Percentiles rank a stretch among this genome's conserved stretches.
Evolutionary conservation across 371 early-diverging fungal species (phyloP).

Genomic region (Mortierella sp.): DNA sequence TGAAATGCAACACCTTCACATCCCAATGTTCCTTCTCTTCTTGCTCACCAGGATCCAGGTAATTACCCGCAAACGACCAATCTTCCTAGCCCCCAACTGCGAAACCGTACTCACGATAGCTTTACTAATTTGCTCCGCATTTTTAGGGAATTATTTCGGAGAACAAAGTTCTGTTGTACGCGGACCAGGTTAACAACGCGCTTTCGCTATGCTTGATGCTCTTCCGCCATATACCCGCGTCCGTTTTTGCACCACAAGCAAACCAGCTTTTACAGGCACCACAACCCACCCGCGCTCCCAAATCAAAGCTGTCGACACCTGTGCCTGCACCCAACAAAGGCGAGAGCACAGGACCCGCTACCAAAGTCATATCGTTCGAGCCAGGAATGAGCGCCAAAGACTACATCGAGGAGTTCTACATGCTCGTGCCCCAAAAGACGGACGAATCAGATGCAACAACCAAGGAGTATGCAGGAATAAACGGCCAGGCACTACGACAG

Average conservation of each 20-base stretch:
- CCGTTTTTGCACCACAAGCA: constrained; percentile 55
- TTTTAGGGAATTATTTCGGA: constrained; percentile 25
- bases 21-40: constrained; percentile 79
- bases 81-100: not conserved
- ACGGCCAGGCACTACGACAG: constrained; percentile 41
- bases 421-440: constrained; percentile 29
- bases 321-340: constrained; percentile 17
- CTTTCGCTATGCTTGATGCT: constrained; percentile 53
- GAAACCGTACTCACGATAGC: not conserved
- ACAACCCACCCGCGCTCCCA: constrained; percentile 41
- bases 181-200: constrained; percentile 40
- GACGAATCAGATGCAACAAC: constrained; percentile 19
- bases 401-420: constrained; percentile 58
- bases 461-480: constrained; percentile 55
- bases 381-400: constrained; percentile 46
- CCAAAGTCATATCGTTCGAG: constrained; percentile 37
- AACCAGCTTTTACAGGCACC: constrained; percentile 24
- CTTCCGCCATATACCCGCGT: constrained; percentile 56
- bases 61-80: not conserved
- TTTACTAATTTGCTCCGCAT: not conserved
- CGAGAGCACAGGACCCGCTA: constrained; percentile 6
- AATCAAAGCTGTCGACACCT: constrained; percentile 51
- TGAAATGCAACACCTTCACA: constrained; percentile 82
- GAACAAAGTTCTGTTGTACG: constrained; percentile 38
- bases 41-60: constrained; percentile 70